Conservation (phyloP, 2,329 filamentous ascomycete genomes). For the Eurotiales sp. region DNA sequence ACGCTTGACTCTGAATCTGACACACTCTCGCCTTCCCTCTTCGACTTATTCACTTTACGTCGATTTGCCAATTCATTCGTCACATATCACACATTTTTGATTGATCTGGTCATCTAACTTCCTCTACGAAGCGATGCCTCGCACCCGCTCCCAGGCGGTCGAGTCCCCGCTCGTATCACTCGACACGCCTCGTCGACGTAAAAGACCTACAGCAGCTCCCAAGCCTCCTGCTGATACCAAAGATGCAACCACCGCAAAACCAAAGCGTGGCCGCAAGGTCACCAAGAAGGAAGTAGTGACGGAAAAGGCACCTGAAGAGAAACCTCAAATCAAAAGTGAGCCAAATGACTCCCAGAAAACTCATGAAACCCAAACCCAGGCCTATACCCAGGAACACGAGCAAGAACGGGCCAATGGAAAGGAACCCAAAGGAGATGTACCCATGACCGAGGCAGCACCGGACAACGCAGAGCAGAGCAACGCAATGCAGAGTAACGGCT, state of each 20-base stretch:
- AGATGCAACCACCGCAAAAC: conserved; percentile 18
- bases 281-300: conserved; percentile 20
- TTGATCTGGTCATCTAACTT: neutral
- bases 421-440: neutral
- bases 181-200: conserved; percentile 7
- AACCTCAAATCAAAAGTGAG: conserved; percentile 8
- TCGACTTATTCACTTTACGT: too few relatives aligned
- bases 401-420: too few relatives aligned
- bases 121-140: conserved; percentile 7
- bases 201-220: conserved; percentile 2
- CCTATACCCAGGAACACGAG: conserved; percentile 2
- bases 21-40: too few relatives aligned
- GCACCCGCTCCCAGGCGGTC: conserved; percentile 11
- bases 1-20: neutral
- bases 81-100: neutral
- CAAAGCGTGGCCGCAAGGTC: conserved; percentile 23
- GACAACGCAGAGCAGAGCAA: conserved; percentile 1
- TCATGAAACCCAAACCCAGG: neutral
- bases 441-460: neutral
- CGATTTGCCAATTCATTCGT: neutral
- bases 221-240: neutral
- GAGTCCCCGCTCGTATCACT: conserved; percentile 12
- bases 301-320: neutral
- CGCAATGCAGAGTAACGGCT: conserved; percentile 3
- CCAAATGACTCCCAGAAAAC: neutral